A percentile compares a stretch with the other conserved stretches of the same genome.
Evolutionary conservation across 2,329 filamentous ascomycete species (phyloP).

Genomic region (Anthostomella pinea): DNA sequence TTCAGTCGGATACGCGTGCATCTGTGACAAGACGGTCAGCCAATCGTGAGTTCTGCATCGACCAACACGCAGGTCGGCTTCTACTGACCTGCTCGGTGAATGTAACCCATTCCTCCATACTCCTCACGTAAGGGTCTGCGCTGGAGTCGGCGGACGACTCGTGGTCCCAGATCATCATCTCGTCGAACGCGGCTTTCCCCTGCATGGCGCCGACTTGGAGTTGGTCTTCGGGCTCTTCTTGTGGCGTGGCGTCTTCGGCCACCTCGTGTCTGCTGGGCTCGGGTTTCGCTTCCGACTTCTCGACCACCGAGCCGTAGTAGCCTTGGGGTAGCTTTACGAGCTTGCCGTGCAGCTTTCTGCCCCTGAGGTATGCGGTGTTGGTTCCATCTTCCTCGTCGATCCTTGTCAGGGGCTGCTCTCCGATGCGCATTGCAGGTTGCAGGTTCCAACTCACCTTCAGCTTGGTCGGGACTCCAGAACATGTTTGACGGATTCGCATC

Average conservation of each 20-base stretch:
- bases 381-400: slow-evolving; percentile 41
- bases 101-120: slow-evolving; percentile 76
- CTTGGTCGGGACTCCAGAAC: slow-evolving; percentile 66
- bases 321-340: slow-evolving; percentile 64
- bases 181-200: slow-evolving; percentile 66
- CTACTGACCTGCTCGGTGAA: slow-evolving; percentile 64
- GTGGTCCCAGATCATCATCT: slow-evolving; percentile 82
- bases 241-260: slow-evolving; percentile 38
- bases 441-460: slow-evolving; percentile 39
- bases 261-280: slow-evolving; percentile 23
- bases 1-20: slow-evolving; percentile 32
- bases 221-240: slow-evolving; percentile 44
- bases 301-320: slow-evolving; percentile 64
- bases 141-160: slow-evolving; percentile 61
- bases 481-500: slow-evolving; percentile 59
- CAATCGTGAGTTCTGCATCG: too few species aligned
- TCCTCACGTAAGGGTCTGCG: slow-evolving; percentile 68
- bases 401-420: slow-evolving; percentile 6
- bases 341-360: slow-evolving; percentile 72
- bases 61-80: too few species aligned
- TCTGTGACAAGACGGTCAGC: slow-evolving; percentile 27
- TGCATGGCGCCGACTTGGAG: slow-evolving; percentile 57
- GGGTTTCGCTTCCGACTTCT: slow-evolving; percentile 40
- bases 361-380: slow-evolving; percentile 68
- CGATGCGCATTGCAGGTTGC: not conserved